Evolutionary conservation across 345 rosid species (phyloP).

Genomic region (Luvunga scandens): DNA sequence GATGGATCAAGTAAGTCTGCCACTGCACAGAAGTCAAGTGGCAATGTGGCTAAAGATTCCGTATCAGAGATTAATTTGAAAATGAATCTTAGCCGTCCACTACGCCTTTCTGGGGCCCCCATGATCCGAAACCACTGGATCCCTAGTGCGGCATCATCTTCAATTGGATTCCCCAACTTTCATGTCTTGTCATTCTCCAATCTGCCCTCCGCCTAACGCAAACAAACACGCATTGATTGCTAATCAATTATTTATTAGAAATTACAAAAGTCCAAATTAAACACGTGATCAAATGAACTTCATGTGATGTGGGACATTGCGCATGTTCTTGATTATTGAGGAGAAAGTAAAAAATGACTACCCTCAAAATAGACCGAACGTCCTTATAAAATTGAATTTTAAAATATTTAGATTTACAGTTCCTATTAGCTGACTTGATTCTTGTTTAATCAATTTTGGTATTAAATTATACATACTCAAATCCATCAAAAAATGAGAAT

Average conservation of each 20-base stretch:
- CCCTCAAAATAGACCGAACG: neutral
- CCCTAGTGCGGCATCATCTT: neutral
- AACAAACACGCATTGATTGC: neutral
- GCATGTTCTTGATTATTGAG: neutral
- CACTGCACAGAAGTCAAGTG: neutral
- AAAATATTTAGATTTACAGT: too few relatives aligned
- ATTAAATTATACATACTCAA: too few relatives aligned
- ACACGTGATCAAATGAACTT: neutral
- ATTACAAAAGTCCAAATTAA: neutral
- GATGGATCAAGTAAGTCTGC: too few relatives aligned
- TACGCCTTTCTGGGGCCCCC: neutral
- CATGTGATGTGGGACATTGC: neutral
- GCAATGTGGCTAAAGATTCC: neutral
- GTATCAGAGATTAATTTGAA: neutral
- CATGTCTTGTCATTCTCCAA: neutral
- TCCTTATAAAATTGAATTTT: neutral
- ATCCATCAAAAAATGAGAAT: too few relatives aligned
- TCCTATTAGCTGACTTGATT: neutral
- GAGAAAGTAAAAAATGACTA: neutral
- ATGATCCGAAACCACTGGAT: neutral
- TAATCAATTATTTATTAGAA: neutral
- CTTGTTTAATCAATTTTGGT: too few relatives aligned
- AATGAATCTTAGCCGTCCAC: conserved; percentile 1
- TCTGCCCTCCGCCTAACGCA: neutral
- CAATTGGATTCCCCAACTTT: too few relatives aligned